Base-by-base conservation (phyloP, 306 rosid species). In the Betula pendula region DNA sequence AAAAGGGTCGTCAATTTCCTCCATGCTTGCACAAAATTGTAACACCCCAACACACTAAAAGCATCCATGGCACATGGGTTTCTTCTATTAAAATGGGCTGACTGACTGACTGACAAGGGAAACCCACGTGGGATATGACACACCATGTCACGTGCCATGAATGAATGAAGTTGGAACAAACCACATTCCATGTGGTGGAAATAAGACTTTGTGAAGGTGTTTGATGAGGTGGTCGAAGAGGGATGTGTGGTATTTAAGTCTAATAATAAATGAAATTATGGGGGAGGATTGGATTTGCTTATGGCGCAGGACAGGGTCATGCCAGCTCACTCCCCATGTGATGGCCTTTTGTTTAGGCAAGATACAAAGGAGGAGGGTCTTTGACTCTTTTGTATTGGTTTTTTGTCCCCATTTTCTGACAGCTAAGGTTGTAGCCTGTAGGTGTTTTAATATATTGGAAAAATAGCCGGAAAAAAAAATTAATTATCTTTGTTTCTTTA, bases 241-340 rank as follows among this genome's bases (percentile, higher is more conserved):
- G n/a, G n/a, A n/a, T n/a, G n/a, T n/a, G 81, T 74, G 77, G 82
- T 78, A 81, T 74, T 73, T 67, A 71, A 60, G 81, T 44, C 62
- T 33, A 72, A 80, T 81, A 85, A 75, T 79, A 44, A 44, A 72
- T 4, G 13, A 74, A 71, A 53, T 74, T 74, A 67, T 73, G 19
- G 84, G 60, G 68, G 40, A 78, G 70, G 82, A 74, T 25, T n/a
- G 62, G 14, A 51, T 72, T 72, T 47, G 80, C 77, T 72, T 51
- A 63, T 66, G 83, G 70, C n/a, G 75, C 60, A 72, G 84, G 89
- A 79, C 81, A 74, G 68, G 78, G 70, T 75, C 87, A 84, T 84
- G 88, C 79, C 93, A 88, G 89, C 93, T 74, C 71, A 82, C 69
- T 78, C 31, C 60, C 96, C 96, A 87, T 87, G 93, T 91, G 96